A percentile compares a stretch with the other conserved stretches of the same genome.
phyloP scores from a whole-genome alignment of 768 basidiomycete genomes.

The Mycena belliarum region DNA sequence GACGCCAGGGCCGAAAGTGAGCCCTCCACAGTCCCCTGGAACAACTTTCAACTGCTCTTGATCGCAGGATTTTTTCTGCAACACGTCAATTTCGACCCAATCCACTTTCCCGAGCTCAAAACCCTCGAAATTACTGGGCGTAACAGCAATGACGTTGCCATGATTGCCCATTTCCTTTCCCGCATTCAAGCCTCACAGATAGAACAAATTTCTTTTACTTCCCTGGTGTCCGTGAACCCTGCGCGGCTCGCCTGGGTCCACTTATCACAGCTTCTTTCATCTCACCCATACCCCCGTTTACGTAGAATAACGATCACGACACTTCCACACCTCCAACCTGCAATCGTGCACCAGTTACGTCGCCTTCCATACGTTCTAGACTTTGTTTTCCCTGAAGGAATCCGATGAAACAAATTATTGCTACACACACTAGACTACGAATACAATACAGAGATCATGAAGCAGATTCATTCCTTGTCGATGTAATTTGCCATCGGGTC shows the following conservation, averaged over 20 bases:
- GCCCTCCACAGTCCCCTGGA: neutral
- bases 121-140: constrained; percentile 2
- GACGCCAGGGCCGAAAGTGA: constrained; percentile 11
- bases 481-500: constrained; percentile 95
- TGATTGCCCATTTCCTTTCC: constrained; percentile 6
- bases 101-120: neutral
- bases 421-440: constrained; percentile 17
- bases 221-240: neutral
- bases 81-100: neutral
- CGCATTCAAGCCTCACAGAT: neutral
- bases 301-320: constrained; percentile 5
- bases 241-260: neutral
- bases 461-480: constrained; percentile 44
- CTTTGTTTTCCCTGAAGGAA: constrained; percentile 8
- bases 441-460: constrained; percentile 9
- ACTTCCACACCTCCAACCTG: neutral
- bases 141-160: neutral
- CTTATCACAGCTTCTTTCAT: neutral
- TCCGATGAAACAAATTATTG: constrained; percentile 12
- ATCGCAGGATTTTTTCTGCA: neutral
- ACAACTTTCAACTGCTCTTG: neutral
- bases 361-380: neutral
- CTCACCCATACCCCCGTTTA: neutral
- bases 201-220: constrained; percentile 7
- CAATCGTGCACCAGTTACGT: constrained; percentile 6